Base-by-base conservation (phyloP, 495 filamentous ascomycete genomes). In the Amphirosellinia nigrospora region DNA sequence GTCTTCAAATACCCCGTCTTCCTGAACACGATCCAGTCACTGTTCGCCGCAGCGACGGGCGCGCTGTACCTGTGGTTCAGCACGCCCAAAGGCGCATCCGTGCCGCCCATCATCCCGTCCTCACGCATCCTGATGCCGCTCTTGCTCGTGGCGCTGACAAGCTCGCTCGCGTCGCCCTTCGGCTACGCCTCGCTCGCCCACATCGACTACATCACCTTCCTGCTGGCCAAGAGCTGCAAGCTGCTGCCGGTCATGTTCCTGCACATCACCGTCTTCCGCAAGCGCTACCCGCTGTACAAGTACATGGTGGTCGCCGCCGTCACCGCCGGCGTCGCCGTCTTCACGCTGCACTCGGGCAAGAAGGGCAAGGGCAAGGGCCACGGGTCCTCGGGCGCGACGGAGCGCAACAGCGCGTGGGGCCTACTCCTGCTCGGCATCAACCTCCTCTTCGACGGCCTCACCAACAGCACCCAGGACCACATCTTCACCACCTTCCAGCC, bases 191-290 rank as follows among this genome's bases (percentile, higher is more conserved):
- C 89, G 56, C 90, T 99, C 53, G 87, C 90, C 45, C 95, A 99
- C 80, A 95, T 98, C 83, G 96, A 98, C 87, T 99, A 98, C 86
- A 91, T 99, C 77, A 99, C 96, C 26, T 99, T 94, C 84, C 95
- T 98, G 79, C 93, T 99, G 30, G 96, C 96, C 72, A 99, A 99
- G 79, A 92, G 89, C 61, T 99, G 96, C 91, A 99, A 99, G 81
- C 87, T 99, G 21, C 90, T 99, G 11, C 96, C 96, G 4, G 95
- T 99, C 73, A 98, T 99, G 96, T 90, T 94, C 75, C 87, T 99
- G 55, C 95, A 98, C 81, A 85, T 98, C 75, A 94, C 94, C 21
- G 80, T 99, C 34, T 99, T 98, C 86, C 91, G 92, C 46, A 92
- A 92, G 75, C 84, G 88, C 43, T 98, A 97, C 79, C 96, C 96